Base-by-base conservation (phyloP, 2,329 filamentous ascomycete species). In the Arthrocladium fulminans region DNA sequence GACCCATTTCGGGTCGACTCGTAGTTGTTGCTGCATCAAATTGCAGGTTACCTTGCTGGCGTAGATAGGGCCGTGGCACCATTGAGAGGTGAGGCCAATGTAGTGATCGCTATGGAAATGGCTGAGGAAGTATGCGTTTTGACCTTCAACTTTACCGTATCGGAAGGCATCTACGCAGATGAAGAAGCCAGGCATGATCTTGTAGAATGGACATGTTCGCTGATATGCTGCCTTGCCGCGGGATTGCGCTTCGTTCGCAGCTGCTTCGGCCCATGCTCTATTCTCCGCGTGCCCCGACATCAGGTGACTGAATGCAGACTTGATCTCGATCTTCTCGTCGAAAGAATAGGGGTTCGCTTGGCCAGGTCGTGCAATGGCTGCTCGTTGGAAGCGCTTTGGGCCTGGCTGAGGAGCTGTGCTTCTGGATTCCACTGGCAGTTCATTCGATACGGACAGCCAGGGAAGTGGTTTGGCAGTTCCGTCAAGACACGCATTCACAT, bases 21-120 rank as follows among this genome's bases (percentile, higher is more conserved):
- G 79, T 6, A 98, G 73, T 65, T 96, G 89, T 59, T 85, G 85
- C 52, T 83, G 82, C 27, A 97, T 87, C 2, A 98, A 74, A 59
- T 94, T 94, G 1, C 79, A 92, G 0, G 92, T 98, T 12, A 95
- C 86, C 57, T 81, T 84, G 62, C 90, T 97, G 70, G 92, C 97
- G 61, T 95, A 98, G 42, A 98, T 97, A 0, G 89, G 90, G 0
- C 92, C 92, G 63, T 98, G 89, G 32, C 73, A 80, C 92, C 92
- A 98, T 25, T 76, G 87, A 6, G 85, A 81, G 9, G 87, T 92
- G 9, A 98, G 71, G 2, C 92, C 92, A 27, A 96, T 81, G 59
- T 98, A 98, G 63, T 98, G 92, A 63, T 98, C 92, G 60, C 88
- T 96, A 66, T 98, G 92, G 57, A 97, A 98, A 63, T 98, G 92